A percentile compares a stretch with the other conserved stretches of the same genome.
These are phyloP conservation scores for Beauveria medogensis DNA, from an alignment of 2,329 filamentous ascomycete species.

Conservation along the genomic window DNA sequence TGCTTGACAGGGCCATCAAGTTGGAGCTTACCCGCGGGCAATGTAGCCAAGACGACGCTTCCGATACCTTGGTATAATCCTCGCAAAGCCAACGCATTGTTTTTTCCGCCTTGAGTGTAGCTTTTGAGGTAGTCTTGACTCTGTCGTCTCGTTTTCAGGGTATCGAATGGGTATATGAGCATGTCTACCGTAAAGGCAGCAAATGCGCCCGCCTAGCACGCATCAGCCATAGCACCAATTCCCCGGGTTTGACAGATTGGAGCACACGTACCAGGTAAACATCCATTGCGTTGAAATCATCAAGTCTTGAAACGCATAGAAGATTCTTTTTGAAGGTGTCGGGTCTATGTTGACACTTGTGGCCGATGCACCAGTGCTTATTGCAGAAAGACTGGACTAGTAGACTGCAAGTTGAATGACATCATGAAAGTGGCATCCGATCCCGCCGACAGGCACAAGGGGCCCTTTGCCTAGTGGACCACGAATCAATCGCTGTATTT, in stretches of 20 bases:
- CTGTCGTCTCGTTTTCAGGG: constrained; percentile 79
- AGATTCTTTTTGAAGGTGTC: background rate
- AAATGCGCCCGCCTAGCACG: constrained; percentile 66
- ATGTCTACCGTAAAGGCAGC: constrained; percentile 83
- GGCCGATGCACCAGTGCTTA: background rate
- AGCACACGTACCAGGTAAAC: constrained; percentile 24
- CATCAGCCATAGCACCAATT: background rate
- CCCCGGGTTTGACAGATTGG: accelerated
- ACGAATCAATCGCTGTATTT: background rate
- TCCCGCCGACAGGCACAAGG: background rate
- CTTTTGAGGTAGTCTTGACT: constrained; percentile 64
- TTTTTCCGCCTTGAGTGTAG: constrained; percentile 48
- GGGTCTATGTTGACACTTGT: background rate
- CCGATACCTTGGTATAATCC: constrained; percentile 84
- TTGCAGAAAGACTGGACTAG: background rate
- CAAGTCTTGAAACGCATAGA: background rate
- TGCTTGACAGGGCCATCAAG: background rate
- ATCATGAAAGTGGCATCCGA: constrained; percentile 7
- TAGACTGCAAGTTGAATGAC: background rate
- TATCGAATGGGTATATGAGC: constrained; percentile 81
- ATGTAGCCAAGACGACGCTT: constrained; percentile 73
- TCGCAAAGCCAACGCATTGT: constrained; percentile 44
- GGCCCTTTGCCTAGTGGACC: background rate
- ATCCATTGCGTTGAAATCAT: constrained; percentile 18
- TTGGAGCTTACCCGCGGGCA: constrained; percentile 64